Evolutionary conservation across 306 rosid genomes (phyloP).

Genomic region (Mucuna pruriens): DNA sequence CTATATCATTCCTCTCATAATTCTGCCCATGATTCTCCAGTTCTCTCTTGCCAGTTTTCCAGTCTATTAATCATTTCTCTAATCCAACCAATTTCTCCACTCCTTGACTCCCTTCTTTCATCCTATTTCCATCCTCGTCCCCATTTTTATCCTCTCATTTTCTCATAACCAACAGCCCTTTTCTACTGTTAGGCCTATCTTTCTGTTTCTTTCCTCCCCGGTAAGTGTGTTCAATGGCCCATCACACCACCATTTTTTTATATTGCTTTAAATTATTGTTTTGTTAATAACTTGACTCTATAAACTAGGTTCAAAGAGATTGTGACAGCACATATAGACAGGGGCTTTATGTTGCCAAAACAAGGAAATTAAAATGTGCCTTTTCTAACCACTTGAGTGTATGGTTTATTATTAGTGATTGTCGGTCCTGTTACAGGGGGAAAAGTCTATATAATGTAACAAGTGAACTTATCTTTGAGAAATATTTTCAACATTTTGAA

Average conservation of each 20-base stretch:
- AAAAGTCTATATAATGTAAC: background rate
- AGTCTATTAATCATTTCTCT: background rate
- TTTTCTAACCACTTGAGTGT: conserved; percentile 11
- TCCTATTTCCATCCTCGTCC: background rate
- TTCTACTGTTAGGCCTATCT: background rate
- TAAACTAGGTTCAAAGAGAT: background rate
- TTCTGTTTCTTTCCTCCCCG: background rate
- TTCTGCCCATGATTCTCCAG: background rate
- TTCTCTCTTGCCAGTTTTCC: background rate
- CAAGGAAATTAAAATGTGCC: conserved; percentile 11
- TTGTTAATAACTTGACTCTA: conserved; percentile 4
- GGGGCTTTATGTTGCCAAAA: conserved; percentile 27
- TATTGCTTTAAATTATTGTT: conserved; percentile 5
- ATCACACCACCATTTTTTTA: background rate
- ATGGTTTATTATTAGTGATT: conserved; percentile 8
- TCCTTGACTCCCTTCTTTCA: background rate
- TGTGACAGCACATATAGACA: background rate
- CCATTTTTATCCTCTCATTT: background rate
- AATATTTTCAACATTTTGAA: conserved; percentile 31
- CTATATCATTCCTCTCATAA: background rate
- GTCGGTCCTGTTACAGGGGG: conserved; percentile 13
- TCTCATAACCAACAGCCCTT: background rate
- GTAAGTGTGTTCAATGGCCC: background rate
- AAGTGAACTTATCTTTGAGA: conserved; percentile 25
- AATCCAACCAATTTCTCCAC: background rate